phyloP scores from a whole-genome alignment of 2,329 filamentous ascomycete genomes.

The Ilyonectria robusta region DNA sequence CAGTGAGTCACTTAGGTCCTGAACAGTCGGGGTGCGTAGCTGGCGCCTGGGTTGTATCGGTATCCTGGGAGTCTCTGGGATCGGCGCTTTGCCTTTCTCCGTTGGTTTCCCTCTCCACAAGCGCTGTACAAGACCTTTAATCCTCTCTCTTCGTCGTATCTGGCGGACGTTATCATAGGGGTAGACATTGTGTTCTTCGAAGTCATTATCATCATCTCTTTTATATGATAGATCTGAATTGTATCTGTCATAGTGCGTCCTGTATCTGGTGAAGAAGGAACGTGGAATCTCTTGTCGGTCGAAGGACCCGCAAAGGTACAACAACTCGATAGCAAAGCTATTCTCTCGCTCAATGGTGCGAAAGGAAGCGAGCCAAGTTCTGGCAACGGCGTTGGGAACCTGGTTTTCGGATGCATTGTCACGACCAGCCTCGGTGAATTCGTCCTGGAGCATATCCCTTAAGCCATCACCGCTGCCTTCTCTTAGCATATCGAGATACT shows the following conservation, averaged over 20 bases:
- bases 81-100: not conserved
- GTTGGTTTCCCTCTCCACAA: not conserved
- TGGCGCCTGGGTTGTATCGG: not conserved
- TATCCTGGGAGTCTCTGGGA: not conserved
- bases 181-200: not conserved
- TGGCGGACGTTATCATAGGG: not conserved
- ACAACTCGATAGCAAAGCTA: not conserved
- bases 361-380: conserved; percentile 2
- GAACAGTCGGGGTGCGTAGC: not conserved
- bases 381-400: conserved; percentile 10
- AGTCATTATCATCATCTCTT: not conserved
- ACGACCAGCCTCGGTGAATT: not conserved
- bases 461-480: not conserved
- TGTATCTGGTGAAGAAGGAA: not conserved
- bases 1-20: conserved; percentile 1
- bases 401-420: not conserved
- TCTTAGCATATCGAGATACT: not conserved
- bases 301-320: conserved; percentile 3
- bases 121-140: not conserved
- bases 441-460: not conserved
- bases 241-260: not conserved
- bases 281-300: conserved; percentile 6
- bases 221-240: not conserved
- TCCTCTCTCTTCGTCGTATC: not conserved
- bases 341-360: not conserved